phyloP scores from a whole-genome alignment of 805 yeast species.

The Dipodascopsis tothii region DNA sequence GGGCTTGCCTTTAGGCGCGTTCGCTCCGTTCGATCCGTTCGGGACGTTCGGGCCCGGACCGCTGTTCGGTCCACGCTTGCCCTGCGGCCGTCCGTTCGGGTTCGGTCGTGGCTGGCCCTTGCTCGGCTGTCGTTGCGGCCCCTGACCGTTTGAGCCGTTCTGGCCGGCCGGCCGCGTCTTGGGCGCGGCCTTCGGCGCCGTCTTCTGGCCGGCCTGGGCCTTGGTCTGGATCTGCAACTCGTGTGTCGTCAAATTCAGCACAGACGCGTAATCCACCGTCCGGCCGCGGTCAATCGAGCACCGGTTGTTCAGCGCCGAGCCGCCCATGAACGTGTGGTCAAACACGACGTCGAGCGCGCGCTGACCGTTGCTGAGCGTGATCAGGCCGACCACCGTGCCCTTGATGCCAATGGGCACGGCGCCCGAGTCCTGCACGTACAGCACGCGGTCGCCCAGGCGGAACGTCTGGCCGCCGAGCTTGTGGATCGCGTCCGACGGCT shows the following conservation, averaged over 20 bases:
- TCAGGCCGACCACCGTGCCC: conserved; percentile 79
- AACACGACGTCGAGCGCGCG: conserved; percentile 60
- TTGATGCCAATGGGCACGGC: conserved; percentile 79
- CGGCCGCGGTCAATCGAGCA: conserved; percentile 73
- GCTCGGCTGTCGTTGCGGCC: too few relatives aligned
- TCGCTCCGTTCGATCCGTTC: too few relatives aligned
- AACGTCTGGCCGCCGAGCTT: conserved; percentile 68
- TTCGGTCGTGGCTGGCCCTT: too few relatives aligned
- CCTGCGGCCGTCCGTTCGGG: too few relatives aligned
- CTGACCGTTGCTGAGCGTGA: conserved; percentile 9
- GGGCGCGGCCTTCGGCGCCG: too few relatives aligned
- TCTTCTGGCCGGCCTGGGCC: not conserved
- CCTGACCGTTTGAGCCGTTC: too few relatives aligned
- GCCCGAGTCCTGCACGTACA: conserved; percentile 77
- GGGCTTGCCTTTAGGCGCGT: too few relatives aligned
- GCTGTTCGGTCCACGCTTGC: too few relatives aligned
- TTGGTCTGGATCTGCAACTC: conserved; percentile 35
- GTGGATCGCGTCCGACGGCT: conserved; percentile 65
- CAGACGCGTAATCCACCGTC: conserved; percentile 69
- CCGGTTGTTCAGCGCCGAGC: conserved; percentile 73
- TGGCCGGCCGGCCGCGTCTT: too few relatives aligned
- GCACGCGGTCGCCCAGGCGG: conserved; percentile 80
- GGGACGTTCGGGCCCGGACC: too few relatives aligned
- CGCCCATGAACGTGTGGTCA: conserved; percentile 76
- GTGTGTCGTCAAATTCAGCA: conserved; percentile 65